Percentiles rank a stretch among this genome's conserved stretches.
Evolutionary conservation across 371 early-diverging fungal genomes (phyloP).

Genomic region (Mortierella sp.): DNA sequence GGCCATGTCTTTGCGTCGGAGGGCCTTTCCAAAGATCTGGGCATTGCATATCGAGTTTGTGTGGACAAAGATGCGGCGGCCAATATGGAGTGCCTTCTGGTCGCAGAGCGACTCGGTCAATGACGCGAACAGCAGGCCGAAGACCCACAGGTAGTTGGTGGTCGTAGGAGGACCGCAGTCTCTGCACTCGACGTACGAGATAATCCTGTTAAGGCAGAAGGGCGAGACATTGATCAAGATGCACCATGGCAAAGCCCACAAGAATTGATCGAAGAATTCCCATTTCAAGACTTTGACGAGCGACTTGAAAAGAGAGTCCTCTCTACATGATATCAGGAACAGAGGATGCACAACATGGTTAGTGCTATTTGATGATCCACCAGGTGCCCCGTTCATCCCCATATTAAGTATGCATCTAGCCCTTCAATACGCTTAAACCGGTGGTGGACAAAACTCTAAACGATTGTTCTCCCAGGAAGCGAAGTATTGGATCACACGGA

Average conservation of each 20-base stretch:
- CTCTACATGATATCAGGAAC: constrained; percentile 4
- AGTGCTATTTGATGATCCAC: not conserved
- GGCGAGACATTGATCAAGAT: constrained; percentile 66
- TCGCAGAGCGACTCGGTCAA: constrained; percentile 58
- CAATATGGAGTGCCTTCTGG: constrained; percentile 67
- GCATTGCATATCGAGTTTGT: constrained; percentile 68
- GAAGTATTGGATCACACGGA: not conserved
- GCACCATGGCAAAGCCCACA: constrained; percentile 62
- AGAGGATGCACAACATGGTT: not conserved
- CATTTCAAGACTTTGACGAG: constrained; percentile 53
- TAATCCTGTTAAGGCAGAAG: constrained; percentile 64
- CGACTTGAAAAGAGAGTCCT: constrained; percentile 36
- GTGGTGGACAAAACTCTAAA: not conserved
- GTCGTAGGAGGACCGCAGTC: constrained; percentile 35
- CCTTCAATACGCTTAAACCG: not conserved
- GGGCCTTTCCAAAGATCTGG: constrained; percentile 67
- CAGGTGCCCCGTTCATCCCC: constrained; percentile 5
- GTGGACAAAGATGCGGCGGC: constrained; percentile 63
- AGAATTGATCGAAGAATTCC: constrained; percentile 55
- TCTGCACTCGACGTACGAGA: constrained; percentile 63
- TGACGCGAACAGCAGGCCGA: constrained; percentile 66
- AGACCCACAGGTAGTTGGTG: constrained; percentile 66
- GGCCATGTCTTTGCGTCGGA: constrained; percentile 64
- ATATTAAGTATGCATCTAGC: constrained; percentile 27
- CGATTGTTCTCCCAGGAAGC: too few species aligned